Conservation (phyloP, 1,284 basidiomycete genomes). For the Retiboletus fuscus region DNA sequence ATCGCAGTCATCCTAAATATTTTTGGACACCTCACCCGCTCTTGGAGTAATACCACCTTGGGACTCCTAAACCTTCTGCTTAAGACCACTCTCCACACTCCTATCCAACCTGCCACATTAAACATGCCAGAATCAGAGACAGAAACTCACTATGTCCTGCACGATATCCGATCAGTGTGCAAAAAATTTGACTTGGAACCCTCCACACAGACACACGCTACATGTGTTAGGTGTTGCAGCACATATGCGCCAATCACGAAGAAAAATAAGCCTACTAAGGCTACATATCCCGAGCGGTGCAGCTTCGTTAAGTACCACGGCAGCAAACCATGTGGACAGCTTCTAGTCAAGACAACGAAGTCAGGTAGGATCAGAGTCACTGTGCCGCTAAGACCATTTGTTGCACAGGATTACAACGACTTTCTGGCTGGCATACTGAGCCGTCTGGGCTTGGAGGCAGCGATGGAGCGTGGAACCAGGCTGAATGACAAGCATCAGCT, state of each 20-base stretch:
- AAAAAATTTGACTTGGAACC: conserved; percentile 22
- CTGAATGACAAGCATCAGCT: background rate
- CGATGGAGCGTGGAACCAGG: background rate
- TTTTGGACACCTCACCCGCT: background rate
- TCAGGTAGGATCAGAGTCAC: background rate
- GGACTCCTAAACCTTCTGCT: background rate
- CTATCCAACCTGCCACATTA: too few species aligned
- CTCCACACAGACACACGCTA: conserved; percentile 5
- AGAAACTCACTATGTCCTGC: background rate
- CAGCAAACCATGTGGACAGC: conserved; percentile 13
- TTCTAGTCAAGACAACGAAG: background rate
- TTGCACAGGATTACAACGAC: background rate
- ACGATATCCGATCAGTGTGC: background rate
- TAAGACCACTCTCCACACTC: background rate
- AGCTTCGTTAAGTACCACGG: conserved; percentile 5
- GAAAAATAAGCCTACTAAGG: background rate
- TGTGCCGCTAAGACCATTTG: background rate
- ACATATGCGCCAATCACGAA: conserved; percentile 5
- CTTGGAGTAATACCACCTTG: background rate
- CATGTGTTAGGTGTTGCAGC: conserved; percentile 18
- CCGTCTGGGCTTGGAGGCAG: background rate
- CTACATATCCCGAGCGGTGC: conserved; percentile 10
- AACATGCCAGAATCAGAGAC: background rate
- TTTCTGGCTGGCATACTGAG: background rate
- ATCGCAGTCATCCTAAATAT: background rate